Base-by-base conservation (phyloP, 306 rosid genomes). In the Cyclanthera cordifolia region DNA sequence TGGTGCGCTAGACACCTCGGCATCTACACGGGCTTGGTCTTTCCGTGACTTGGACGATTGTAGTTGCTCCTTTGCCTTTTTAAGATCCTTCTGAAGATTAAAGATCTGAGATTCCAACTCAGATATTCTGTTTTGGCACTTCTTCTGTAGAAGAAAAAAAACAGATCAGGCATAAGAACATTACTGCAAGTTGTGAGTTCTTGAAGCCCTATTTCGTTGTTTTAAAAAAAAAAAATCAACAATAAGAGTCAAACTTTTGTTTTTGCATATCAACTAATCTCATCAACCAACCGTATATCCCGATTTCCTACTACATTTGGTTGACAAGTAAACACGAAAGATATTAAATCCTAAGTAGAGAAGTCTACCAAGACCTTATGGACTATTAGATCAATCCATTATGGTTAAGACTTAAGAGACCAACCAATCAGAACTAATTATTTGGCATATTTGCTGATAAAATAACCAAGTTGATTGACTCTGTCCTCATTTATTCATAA, bases 21-120 rank as follows among this genome's bases (percentile, higher is more conserved):
- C 82, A 45, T 88, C 95, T 68, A 78, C 78, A 77, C 78, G 86
- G 74, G 95, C 88, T 72, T 80, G 86, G 58, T 79, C 80, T 83
- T 82, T 81, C 79, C 84, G 79, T 69, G 87, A 83, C 72, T 88
- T 95, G 7, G 89, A 81, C 11, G 76, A 77, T 49, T 66, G 60
- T 60, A 90, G 85, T 74, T 83, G 86, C 51, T 82, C 83, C 81
- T 76, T 85, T 23, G 87, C 85, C 59, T 74, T 82, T 74, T 81
- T 88, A 74, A 94, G 77, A 64, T 90, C 97, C 67, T 79, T 90
- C 80, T 82, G 87, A 59, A 90, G 95, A 56, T 82, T 85, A 58
- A 90, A 78, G 75, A 86, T 75, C 85, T 88, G 97, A 51, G 91
- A 82, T 75, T 94, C 97, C 76, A 94, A 78, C 61, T 94, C 99